These are phyloP conservation scores for Epichloe hybrida DNA, from an alignment of 2,329 filamentous ascomycete species.

Conservation along the genomic window DNA sequence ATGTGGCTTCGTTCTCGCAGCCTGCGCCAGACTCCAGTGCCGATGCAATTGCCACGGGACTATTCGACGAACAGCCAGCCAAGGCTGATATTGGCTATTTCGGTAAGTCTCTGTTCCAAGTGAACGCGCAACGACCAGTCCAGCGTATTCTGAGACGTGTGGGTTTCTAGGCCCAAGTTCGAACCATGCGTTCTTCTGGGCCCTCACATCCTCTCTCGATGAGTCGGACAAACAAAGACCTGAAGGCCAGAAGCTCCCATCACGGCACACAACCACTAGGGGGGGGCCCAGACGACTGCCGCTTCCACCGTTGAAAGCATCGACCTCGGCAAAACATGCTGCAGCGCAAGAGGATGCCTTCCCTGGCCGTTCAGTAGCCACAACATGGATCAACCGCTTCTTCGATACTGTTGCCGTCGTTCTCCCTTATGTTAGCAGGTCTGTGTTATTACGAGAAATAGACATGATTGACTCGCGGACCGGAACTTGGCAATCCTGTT, in stretches of 20 bases:
- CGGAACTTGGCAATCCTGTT: slow-evolving; percentile 5
- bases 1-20: not conserved
- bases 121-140: not conserved
- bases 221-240: slow-evolving; percentile 10
- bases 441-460: slow-evolving; percentile 10
- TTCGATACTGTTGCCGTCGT: slow-evolving; percentile 17
- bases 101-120: slow-evolving; percentile 7
- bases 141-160: not conserved
- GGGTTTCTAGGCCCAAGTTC: slow-evolving; percentile 14
- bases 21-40: slow-evolving; percentile 12
- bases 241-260: slow-evolving; percentile 5
- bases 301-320: not conserved
- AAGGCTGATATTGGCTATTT: slow-evolving; percentile 15
- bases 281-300: not conserved
- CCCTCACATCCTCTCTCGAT: slow-evolving; percentile 13
- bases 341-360: slow-evolving; percentile 5
- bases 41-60: slow-evolving; percentile 15
- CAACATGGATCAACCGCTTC: slow-evolving; percentile 12
- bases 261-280: not conserved
- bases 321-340: not conserved
- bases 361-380: slow-evolving; percentile 8
- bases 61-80: slow-evolving; percentile 15
- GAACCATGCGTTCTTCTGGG: slow-evolving; percentile 18
- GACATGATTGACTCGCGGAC: slow-evolving; percentile 7
- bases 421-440: slow-evolving; percentile 13